Evolutionary conservation across 495 filamentous ascomycete species (phyloP), one percentile per base, ranked within the genome.

Genomic region (Astrothelium macrocarpum): DNA sequence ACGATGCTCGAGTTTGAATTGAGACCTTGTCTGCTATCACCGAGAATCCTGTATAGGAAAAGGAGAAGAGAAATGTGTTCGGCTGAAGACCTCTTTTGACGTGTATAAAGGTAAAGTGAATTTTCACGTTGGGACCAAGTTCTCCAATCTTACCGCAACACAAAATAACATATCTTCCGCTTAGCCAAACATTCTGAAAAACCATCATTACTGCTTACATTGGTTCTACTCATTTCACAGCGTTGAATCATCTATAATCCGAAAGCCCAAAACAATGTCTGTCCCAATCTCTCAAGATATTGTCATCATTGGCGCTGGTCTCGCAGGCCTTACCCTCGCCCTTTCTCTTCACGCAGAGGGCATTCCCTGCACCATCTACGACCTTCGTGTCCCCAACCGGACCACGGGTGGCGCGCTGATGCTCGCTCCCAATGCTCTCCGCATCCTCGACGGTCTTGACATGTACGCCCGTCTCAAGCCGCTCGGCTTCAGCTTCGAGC

Each of bases 341-440:
- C 72, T 82, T 0, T 65, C 73, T 1, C 72, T 84, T 0, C 69
- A 81, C 23, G 62, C 72, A 32, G 68, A 76, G 16, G 39, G 31
- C 43, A 79, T 80, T 39, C 67, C 72, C 26, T 74, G 71, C 62
- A 78, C 71, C 11, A 65, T 83, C 53, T 83, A 79, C 67, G 80
- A 82, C 59, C 66, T 71, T 18, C 75, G 78, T 25, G 45, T 67
- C 10, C 74, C 72, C 0, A 68, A 71, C 16, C 69, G 71, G 32
- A 70, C 72, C 45, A 70, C 76, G 46, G 79, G 77, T 9, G 81
- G 82, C 2, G 81, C 78, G 5, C 69, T 84, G 53, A 80, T 79
- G 77, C 76, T 83, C 36, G 79, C 78, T 0, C 77, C 81, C 53
- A 82, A 84, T 59, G 79, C 78, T 3, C 70, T 83, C 12, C 76